Evolutionary conservation across 1,284 basidiomycete genomes (phyloP), one percentile per base, ranked within the genome.

Genomic region (Lignosus rhinocerotis): DNA sequence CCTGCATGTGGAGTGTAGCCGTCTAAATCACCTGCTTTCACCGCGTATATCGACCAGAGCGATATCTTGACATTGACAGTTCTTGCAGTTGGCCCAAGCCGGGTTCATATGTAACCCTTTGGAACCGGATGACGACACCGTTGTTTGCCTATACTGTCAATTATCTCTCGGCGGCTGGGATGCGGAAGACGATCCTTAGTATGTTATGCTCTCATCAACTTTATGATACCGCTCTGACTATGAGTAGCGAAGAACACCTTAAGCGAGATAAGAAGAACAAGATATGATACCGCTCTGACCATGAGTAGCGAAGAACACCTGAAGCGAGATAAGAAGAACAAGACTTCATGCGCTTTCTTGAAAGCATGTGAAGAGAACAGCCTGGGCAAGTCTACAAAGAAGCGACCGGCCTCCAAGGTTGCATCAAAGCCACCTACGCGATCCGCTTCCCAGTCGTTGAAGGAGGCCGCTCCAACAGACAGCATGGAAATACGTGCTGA

Each of bases 121-220:
- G 59, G 70, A 76, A 11, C 66, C 75, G 3, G 85, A 81, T 2
- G 87, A 91, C 58, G 93, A 95, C 69, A 83, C 85, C 0, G 90
- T 85, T 0, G 83, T 84, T 0, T 95, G 93, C 70, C 77, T 93
- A 2, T 90, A 93, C 66, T 95, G 93, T 70, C 77, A 83, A 46
- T 78, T 88, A 39, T 80, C 85, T 4, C 80, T 94, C 3, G 85
- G 85, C 57, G 90, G 89, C 6, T 95, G 93, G 93, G 91, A 93
- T 57, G 75, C 78, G 36, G 83, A 81, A 11, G 93, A 95, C 69
- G 86, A 94, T 69, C 93, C 93, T 21, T 72, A 85, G 93, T 90
- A 73, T 53, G 85, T 73, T 41, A 25, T 25, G 25, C 25, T 25
- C 25, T 25, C 25, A 25, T 25, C 25, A 25, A 25, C 25, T 2